These are phyloP conservation scores for Malus hybrid DNA, from an alignment of 331 rosid genomes.

Conservation along the genomic window DNA sequence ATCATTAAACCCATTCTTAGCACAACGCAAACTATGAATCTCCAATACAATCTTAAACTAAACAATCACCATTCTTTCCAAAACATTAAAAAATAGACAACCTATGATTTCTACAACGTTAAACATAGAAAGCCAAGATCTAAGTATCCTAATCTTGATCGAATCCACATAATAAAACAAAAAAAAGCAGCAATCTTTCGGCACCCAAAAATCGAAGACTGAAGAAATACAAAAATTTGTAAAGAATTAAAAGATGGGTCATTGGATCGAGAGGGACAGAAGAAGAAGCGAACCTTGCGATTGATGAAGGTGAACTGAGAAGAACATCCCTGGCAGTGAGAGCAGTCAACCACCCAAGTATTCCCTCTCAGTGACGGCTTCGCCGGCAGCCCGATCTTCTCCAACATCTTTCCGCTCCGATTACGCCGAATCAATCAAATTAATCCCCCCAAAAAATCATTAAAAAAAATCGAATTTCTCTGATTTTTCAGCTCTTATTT, in stretches of 20 bases:
- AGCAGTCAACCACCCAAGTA: constrained; percentile 80
- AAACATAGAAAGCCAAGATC: not conserved
- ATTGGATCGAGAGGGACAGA: not conserved
- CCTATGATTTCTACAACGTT: not conserved
- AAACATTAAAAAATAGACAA: not conserved
- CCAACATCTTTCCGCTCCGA: constrained; percentile 49
- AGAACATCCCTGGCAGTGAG: constrained; percentile 88
- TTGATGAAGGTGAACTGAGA: constrained; percentile 93
- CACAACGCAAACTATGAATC: not conserved
- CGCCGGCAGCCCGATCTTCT: constrained; percentile 93
- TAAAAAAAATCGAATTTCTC: not conserved
- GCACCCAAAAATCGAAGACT: not conserved
- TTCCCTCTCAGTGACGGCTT: constrained; percentile 77
- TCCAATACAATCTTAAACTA: not conserved
- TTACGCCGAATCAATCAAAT: not conserved
- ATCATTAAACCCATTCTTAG: not conserved
- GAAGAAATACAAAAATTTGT: not conserved
- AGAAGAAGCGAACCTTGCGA: constrained; percentile 62
- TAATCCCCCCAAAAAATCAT: not conserved
- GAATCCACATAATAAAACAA: not conserved
- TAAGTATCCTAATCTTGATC: not conserved
- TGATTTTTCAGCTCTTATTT: not conserved
- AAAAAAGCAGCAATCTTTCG: not conserved
- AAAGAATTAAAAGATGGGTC: not conserved
- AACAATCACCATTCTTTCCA: not conserved